Base-by-base conservation (phyloP, 345 rosid species). In the Brassica nigra region DNA sequence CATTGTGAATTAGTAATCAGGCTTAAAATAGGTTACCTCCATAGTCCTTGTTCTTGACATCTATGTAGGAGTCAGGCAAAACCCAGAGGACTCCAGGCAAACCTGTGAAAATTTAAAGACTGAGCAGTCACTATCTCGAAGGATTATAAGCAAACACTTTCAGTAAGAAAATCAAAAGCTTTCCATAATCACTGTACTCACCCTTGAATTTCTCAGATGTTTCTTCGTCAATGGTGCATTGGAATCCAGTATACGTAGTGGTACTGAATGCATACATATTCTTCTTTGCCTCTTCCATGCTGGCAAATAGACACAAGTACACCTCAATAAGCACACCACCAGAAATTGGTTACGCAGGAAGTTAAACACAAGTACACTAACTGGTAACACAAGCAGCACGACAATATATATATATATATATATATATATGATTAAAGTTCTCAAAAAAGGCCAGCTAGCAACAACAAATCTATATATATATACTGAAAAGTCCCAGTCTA, bases 241-340 rank as follows among this genome's bases (percentile, higher is more conserved):
- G 98, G 74, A 95, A 95, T 31, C 99, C 97, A 39, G 98, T 93
- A 77, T 93, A 93, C 1, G 97, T 93, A 5, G 98, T 90, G 16
- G 97, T 93, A 61, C 98, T 94, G 81, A 95, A 93, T 31, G 98
- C 98, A 58, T 91, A 95, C 97, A 93, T 88, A 82, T 92, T 95
- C 85, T 89, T 91, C 90, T 90, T 93, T 28, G 97, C 99, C 80
- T 93, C 98, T 84, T 93, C 98, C 97, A 93, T 91, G 84, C 98
- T 93, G 84, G 54, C 58, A 66, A 55, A 62, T 27, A 10, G 11
- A 20, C 18, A 63, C 37, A 77, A 33, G 36, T 57, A 68, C 62
- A 67, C 62, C 18, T 55, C 3, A 66, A 18, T 37, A 78, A 31
- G 11, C 49, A 71, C 30, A 33, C 18, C 18, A 44, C 4, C n/a